Conservation (phyloP, 116 monocot species). For the Trichopus zeylanicus region DNA sequence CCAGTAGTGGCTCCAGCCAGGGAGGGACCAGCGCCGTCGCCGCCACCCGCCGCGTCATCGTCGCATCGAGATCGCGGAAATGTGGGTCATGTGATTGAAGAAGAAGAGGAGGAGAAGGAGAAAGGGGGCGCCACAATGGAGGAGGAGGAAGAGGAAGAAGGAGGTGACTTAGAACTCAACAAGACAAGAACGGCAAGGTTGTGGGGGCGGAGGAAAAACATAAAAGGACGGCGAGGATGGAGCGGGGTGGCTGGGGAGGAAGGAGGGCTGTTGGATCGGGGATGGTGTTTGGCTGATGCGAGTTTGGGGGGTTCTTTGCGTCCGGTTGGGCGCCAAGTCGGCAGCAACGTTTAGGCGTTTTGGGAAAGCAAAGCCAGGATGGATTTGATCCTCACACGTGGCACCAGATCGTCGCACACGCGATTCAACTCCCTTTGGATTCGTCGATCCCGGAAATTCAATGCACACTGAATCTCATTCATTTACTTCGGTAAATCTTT, state of each 20-base stretch:
- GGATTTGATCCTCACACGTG: too few species aligned
- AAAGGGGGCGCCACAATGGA: too few species aligned
- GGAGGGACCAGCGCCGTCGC: constrained; percentile 43
- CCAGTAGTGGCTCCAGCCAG: constrained; percentile 80
- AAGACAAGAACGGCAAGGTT: not conserved
- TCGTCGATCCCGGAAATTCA: too few species aligned
- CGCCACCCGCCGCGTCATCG: constrained; percentile 14
- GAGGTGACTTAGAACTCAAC: not conserved
- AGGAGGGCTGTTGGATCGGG: not conserved
- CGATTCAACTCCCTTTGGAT: too few species aligned
- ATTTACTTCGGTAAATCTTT: too few species aligned
- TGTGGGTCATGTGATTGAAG: not conserved
- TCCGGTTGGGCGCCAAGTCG: not conserved
- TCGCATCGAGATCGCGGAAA: not conserved
- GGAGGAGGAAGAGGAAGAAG: not conserved
- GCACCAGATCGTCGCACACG: too few species aligned
- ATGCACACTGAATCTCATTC: too few species aligned
- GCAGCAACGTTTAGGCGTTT: too few species aligned
- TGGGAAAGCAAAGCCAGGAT: too few species aligned
- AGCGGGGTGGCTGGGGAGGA: not conserved
- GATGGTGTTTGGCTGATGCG: too few species aligned
- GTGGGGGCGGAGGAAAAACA: not conserved
- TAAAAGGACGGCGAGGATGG: not conserved
- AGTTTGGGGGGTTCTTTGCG: not conserved
- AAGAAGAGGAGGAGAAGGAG: not conserved